Conservation (phyloP, 1,284 basidiomycete species). For the Pterulicium gracile region DNA sequence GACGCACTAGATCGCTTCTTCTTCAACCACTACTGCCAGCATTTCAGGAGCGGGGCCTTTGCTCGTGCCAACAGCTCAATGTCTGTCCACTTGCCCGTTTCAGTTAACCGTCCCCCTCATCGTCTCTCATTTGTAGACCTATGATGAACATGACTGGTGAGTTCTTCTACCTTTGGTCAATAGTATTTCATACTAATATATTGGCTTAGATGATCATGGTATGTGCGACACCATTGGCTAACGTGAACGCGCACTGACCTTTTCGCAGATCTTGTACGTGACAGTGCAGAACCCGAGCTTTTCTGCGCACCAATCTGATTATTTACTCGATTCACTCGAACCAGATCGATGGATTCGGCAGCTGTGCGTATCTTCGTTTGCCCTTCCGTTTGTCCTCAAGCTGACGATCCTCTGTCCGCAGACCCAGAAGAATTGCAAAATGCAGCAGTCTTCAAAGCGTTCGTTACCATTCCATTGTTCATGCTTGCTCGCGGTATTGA, state of each 20-base stretch:
- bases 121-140: constrained; percentile 25
- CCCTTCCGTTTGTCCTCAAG: constrained; percentile 1
- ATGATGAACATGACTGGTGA: constrained; percentile 57
- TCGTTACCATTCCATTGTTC: constrained; percentile 16
- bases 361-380: constrained; percentile 40
- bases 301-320: constrained; percentile 2
- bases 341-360: constrained; percentile 89
- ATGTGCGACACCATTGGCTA: constrained; percentile 15
- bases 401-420: constrained; percentile 27
- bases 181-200: constrained; percentile 3
- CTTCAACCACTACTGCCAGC: constrained; percentile 86
- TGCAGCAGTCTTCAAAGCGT: constrained; percentile 72
- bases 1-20: constrained; percentile 80
- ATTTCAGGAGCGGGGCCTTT: constrained; percentile 86
- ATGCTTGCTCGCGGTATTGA: constrained; percentile 1
- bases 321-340: not conserved
- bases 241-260: constrained; percentile 4
- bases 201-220: constrained; percentile 62
- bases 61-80: constrained; percentile 89
- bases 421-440: constrained; percentile 75
- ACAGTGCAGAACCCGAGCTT: constrained; percentile 3
- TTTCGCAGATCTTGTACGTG: constrained; percentile 21
- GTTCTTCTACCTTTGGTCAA: constrained; percentile 15
- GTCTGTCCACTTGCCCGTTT: constrained; percentile 32
- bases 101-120: not conserved